Evolutionary conservation across 2,329 filamentous ascomycete species (phyloP).

Genomic region (Fusarium temperatum): DNA sequence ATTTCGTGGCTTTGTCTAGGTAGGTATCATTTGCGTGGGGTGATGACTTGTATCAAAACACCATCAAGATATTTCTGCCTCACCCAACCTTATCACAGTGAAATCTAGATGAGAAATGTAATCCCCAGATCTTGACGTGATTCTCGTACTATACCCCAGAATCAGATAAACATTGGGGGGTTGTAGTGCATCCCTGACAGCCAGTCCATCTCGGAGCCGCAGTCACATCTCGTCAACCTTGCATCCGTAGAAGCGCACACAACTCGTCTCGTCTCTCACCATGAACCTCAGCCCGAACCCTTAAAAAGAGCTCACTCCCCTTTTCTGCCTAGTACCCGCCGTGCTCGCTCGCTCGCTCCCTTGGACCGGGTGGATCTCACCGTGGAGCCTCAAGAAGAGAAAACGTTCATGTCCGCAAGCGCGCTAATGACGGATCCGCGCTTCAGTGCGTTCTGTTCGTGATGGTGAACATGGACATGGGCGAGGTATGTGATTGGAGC

Average conservation of each 20-base stretch:
- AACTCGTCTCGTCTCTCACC: neutral
- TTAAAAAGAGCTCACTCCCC: neutral
- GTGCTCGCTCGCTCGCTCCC: constrained; percentile 25
- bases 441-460: constrained; percentile 20
- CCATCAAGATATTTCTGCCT: neutral
- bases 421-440: constrained; percentile 40
- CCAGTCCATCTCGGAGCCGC: constrained; percentile 29
- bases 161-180: constrained; percentile 7
- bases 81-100: neutral
- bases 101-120: constrained; percentile 3
- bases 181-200: constrained; percentile 8
- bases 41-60: neutral
- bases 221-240: constrained; percentile 8
- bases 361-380: constrained; percentile 42
- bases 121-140: constrained; percentile 27
- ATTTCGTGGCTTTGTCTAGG: neutral
- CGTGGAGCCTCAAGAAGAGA: constrained; percentile 32
- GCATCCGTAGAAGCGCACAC: constrained; percentile 1
- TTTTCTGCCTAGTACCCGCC: constrained; percentile 21
- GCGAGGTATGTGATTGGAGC: constrained; percentile 29
- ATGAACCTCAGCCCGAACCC: constrained; percentile 1
- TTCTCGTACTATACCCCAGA: constrained; percentile 13
- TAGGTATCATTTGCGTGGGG: neutral
- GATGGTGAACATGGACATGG: constrained; percentile 3
- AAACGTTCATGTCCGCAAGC: constrained; percentile 19